These are phyloP conservation scores for Corchorus olitorius DNA, from an alignment of 345 rosid species.

Conservation along the genomic window DNA sequence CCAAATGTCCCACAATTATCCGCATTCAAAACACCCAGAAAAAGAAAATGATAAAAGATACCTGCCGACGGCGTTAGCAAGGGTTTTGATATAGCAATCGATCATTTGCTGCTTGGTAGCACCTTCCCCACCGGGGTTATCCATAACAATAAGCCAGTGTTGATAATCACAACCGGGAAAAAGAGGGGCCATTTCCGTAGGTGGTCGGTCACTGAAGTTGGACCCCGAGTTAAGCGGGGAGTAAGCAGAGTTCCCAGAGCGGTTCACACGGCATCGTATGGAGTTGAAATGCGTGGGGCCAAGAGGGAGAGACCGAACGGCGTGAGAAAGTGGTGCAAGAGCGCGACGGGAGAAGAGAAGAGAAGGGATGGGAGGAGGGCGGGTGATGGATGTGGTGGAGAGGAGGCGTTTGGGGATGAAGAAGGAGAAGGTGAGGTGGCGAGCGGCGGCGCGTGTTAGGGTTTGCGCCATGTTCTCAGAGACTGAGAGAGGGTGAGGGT, in stretches of 20 bases:
- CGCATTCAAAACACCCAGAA: neutral
- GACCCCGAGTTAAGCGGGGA: conserved; percentile 90
- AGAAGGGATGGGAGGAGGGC: conserved; percentile 43
- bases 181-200: conserved; percentile 93
- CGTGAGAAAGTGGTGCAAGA: conserved; percentile 33
- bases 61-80: conserved; percentile 86
- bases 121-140: conserved; percentile 87
- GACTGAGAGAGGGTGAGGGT: neutral
- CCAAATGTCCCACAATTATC: neutral
- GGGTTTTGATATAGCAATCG: conserved; percentile 80
- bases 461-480: conserved; percentile 56
- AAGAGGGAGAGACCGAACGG: conserved; percentile 27
- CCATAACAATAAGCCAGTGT: conserved; percentile 98
- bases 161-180: conserved; percentile 93
- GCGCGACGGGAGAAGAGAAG: conserved; percentile 46
- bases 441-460: conserved; percentile 48
- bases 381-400: conserved; percentile 35
- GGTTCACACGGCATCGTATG: conserved; percentile 72
- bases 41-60: conserved; percentile 1
- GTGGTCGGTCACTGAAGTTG: conserved; percentile 90
- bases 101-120: conserved; percentile 95
- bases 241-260: conserved; percentile 71
- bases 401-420: conserved; percentile 46
- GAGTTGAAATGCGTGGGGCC: conserved; percentile 43
- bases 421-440: conserved; percentile 41